Percentiles rank a stretch among this genome's conserved stretches.
Evolutionary conservation across 2,329 filamentous ascomycete species (phyloP).

Genomic region (Coniella lustricola): DNA sequence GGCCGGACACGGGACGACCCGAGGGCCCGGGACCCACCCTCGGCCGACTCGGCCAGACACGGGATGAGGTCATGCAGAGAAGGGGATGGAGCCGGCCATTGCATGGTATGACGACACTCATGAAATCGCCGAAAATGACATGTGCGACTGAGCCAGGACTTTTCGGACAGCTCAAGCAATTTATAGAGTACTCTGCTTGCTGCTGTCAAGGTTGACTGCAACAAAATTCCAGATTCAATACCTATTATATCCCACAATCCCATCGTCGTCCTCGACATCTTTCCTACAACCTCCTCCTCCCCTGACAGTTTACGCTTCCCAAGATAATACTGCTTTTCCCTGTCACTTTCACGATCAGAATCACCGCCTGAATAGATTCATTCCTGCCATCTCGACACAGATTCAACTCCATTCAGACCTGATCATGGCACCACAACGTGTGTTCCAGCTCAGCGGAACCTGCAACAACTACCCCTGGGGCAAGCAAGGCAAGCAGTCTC

Average conservation of each 20-base stretch:
- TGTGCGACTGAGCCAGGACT: neutral
- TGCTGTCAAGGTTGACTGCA: no score
- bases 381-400: no score
- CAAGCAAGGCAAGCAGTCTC: constrained; percentile 56
- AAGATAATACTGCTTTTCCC: no score
- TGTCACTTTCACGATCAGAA: no score
- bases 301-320: no score
- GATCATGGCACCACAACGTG: constrained; percentile 17
- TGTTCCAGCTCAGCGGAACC: constrained; percentile 40
- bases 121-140: neutral
- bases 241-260: no score
- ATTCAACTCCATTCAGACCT: no score
- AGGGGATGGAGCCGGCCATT: neutral
- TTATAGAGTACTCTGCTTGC: no score
- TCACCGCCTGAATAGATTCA: no score
- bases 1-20: neutral
- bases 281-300: no score
- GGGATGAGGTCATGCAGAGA: constrained; percentile 3
- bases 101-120: neutral
- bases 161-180: neutral
- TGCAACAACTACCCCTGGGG: constrained; percentile 65
- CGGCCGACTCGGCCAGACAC: neutral
- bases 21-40: neutral
- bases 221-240: no score
- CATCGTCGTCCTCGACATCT: no score